Evolutionary conservation across 2,329 filamentous ascomycete genomes (phyloP), one percentile per base, ranked within the genome.

Genomic region (Penicillium sp.): DNA sequence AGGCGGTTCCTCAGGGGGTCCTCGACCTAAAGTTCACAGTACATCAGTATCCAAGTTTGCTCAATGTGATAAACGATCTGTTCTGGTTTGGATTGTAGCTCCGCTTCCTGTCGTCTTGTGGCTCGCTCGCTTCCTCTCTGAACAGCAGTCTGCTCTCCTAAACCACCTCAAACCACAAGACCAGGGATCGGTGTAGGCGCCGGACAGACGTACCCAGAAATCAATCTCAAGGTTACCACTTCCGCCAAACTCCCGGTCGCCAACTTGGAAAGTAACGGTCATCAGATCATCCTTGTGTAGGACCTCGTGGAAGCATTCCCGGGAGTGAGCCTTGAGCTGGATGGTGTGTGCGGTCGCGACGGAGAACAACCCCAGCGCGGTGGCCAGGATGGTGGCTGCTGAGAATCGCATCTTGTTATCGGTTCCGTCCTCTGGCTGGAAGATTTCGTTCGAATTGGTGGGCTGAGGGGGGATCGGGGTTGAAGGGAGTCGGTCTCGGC

Each of bases 231-330:
- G 81, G 73, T 97, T 98, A 33, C 93, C 93, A 56, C 92, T 93
- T 52, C 90, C 90, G 51, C 93, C 93, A 78, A 96, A 97, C 75
- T 99, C 95, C 66, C 93, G 84, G 75, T 99, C 95, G 73, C 95
- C 95, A 57, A 59, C 93, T 81, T 98, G 95, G 83, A 96, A 99
- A 29, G 93, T 96, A 58, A 99, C 93, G 9, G 92, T 97, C 95
- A 99, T 99, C 78, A 89, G 90, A 81, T 99, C 95, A 77, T 96
- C 95, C 75, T 84, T 86, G 81, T 96, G 93, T 58, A 99, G 87
- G 68, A 82, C 78, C 81, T 99, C 95, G 82, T 96, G 90, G 84
- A 98, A 99, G 82, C 95, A 99, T 82, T 99, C 95, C 78, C 92
- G 87, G 72, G 91, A 90, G 79, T 99, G 92, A 68, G 93, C 89